A percentile compares a stretch with the other conserved stretches of the same genome.
Evolutionary conservation across 768 basidiomycete species (phyloP).

Genomic region (Hebeloma cylindrosporum): DNA sequence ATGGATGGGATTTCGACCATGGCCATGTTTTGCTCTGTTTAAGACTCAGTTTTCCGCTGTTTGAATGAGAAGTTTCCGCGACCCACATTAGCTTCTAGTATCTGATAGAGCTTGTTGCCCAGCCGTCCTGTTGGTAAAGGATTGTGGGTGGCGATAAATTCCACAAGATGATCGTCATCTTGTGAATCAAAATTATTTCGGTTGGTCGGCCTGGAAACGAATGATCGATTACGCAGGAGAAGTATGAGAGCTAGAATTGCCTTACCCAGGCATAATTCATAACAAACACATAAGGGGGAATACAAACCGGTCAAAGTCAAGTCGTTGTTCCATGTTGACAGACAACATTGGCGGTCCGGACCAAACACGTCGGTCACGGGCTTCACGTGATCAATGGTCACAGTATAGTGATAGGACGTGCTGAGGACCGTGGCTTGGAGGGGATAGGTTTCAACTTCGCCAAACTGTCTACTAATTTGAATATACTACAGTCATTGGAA

Average conservation of each 20-base stretch:
- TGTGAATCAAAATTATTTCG: constrained; percentile 14
- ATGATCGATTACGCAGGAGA: too few relatives aligned
- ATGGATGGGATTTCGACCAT: constrained; percentile 53
- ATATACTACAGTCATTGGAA: neutral
- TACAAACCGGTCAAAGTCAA: too few relatives aligned
- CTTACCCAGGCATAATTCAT: constrained; percentile 2
- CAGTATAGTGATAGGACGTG: neutral
- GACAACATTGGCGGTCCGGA: too few relatives aligned
- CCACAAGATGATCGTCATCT: constrained; percentile 19
- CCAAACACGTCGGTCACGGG: too few relatives aligned
- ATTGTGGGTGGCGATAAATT: constrained; percentile 45
- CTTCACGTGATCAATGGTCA: too few relatives aligned
- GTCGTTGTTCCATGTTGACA: too few relatives aligned
- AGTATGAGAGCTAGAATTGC: too few relatives aligned
- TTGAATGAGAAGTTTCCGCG: neutral
- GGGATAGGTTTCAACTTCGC: too few relatives aligned
- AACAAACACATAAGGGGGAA: neutral
- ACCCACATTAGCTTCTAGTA: constrained; percentile 46
- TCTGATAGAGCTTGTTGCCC: constrained; percentile 46
- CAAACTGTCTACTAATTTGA: too few relatives aligned
- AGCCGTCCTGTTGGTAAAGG: constrained; percentile 40
- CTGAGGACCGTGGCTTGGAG: too few relatives aligned
- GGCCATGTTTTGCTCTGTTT: constrained; percentile 39
- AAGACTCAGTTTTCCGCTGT: too few relatives aligned
- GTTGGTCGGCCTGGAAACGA: neutral